Evolutionary conservation across 2,329 filamentous ascomycete genomes (phyloP), one percentile per base, ranked within the genome.

Genomic region (Claviceps arundinis): DNA sequence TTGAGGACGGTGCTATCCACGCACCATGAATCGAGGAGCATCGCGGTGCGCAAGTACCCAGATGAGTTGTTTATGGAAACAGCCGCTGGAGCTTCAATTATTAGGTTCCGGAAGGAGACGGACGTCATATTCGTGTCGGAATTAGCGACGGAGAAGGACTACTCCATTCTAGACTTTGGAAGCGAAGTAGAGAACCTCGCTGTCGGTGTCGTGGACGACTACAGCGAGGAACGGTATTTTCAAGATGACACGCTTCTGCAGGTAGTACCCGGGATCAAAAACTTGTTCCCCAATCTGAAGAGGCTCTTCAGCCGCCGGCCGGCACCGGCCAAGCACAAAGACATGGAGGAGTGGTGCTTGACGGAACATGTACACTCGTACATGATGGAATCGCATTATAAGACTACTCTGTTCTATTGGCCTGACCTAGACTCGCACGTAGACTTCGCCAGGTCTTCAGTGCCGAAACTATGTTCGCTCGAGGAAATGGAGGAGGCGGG

Each of bases 21-120:
- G 9, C 61, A 68, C 41, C 57, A 59, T 7, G 68, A 70, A 54
- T 67, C 66, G 17, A 68, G 69, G 26, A 56, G 52, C 14, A 51
- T 69, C 4, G 68, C 61, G 4, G 53, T 62, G 41, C 59, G 56
- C 7, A 56, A 52, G 3, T 65, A 64, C 8, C 69, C 69, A 0
- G 56, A 72, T 26, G 55, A 61, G 13, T 54, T 71, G 30, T 48
- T 37, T 22, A 59, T 72, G 1, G 58, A 64, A 2, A 47, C 42
- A 14, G 56, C 50, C 3, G 52, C 57, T 4, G 59, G 58, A 6
- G 57, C 60, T 26, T 7, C 26, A 2, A 51, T 58, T 1, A 54
- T 70, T 5, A 54, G 54, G 5, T 69, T 66, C 50, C 64, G 67
- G 48, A 55, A 58, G 4, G 51, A 64, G 0, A 56, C 56, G 0